Percentiles rank a stretch among this genome's conserved stretches.
These are phyloP conservation scores for Aspergillus homomorphus DNA, from an alignment of 495 filamentous ascomycete species.

Conservation along the genomic window DNA sequence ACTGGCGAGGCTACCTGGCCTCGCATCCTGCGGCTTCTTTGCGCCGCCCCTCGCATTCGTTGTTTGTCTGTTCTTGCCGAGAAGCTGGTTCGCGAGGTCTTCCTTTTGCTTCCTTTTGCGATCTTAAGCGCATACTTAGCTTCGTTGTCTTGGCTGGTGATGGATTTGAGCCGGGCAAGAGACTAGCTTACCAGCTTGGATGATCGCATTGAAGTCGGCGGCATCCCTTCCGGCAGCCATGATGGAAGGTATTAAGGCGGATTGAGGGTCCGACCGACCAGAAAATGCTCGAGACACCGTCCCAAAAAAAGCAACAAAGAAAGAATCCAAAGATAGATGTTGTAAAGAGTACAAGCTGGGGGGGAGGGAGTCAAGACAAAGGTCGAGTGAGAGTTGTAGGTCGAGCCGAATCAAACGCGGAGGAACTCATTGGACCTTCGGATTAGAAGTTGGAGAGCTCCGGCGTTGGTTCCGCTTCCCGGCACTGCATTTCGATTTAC, in stretches of 20 bases:
- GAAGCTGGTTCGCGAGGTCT: constrained; percentile 66
- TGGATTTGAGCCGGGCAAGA: background rate
- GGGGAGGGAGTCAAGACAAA: background rate
- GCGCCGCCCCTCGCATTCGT: constrained; percentile 53
- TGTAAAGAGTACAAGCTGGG: background rate
- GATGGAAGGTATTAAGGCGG: constrained; percentile 3
- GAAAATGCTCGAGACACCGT: background rate
- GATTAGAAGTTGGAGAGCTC: constrained; percentile 9
- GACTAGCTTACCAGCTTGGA: constrained; percentile 51
- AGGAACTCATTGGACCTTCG: constrained; percentile 1
- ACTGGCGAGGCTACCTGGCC: constrained; percentile 61
- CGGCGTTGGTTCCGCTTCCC: constrained; percentile 9
- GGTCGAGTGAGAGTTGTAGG: background rate
- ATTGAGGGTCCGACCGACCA: background rate
- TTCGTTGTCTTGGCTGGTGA: constrained; percentile 6
- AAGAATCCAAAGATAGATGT: background rate
- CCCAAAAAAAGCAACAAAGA: background rate
- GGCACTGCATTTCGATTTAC: background rate
- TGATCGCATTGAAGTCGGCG: constrained; percentile 63
- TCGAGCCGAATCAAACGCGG: background rate
- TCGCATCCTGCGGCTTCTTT: constrained; percentile 45
- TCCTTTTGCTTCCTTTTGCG: constrained; percentile 69
- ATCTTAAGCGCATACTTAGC: constrained; percentile 37
- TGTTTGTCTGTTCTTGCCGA: constrained; percentile 60
- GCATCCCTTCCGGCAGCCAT: constrained; percentile 53